A percentile compares a stretch with the other conserved stretches of the same genome.
Conservation (phyloP, 441 rosid species). For the Macaranga tanarius region DNA sequence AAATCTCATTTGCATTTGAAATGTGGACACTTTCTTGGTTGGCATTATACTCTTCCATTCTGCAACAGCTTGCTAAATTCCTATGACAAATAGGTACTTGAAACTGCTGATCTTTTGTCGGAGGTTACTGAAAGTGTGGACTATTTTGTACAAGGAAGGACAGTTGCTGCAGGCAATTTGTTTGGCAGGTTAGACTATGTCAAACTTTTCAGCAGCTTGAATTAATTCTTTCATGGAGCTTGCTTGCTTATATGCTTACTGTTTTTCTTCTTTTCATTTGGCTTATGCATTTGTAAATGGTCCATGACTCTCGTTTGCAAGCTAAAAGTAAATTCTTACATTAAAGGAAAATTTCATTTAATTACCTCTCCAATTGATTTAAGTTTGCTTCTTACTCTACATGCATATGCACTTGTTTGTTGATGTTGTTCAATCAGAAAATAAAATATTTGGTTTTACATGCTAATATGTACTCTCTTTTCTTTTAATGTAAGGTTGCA, state of each 20-base stretch:
- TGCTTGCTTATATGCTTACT: not conserved
- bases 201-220: slow-evolving; percentile 15
- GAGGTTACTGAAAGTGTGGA: slow-evolving; percentile 99
- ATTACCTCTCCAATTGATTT: not conserved
- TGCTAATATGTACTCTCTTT: not conserved
- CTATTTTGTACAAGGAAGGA: slow-evolving; percentile 97
- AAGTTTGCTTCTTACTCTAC: not conserved
- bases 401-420: not conserved
- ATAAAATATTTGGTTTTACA: slow-evolving; percentile 5
- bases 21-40: not conserved
- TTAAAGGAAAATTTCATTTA: not conserved
- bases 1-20: not conserved
- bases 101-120: slow-evolving; percentile 93
- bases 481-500: not conserved
- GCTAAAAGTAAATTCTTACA: too few species aligned
- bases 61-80: slow-evolving; percentile 11
- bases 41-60: slow-evolving; percentile 15
- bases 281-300: not conserved
- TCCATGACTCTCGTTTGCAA: not conserved
- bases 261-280: slow-evolving; percentile 14
- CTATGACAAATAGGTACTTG: slow-evolving; percentile 68
- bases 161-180: slow-evolving; percentile 94
- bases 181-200: slow-evolving; percentile 75
- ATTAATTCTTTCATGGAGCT: slow-evolving; percentile 7
- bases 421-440: not conserved